Percentiles rank a stretch among this genome's conserved stretches.
Conservation (phyloP, 2,329 filamentous ascomycete genomes). For the Diaporthe sp. region DNA sequence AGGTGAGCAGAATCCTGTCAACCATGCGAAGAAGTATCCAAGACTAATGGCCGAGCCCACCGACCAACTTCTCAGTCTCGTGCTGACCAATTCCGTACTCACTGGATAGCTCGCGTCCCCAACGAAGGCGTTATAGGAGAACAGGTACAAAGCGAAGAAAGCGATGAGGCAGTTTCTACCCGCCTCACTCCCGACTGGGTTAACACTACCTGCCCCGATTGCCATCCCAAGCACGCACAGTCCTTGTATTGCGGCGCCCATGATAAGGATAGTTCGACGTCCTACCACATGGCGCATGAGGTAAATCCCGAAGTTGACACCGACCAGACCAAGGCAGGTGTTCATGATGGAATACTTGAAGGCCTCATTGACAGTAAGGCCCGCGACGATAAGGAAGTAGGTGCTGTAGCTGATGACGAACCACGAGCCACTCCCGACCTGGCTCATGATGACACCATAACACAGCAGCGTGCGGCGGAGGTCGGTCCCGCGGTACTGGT, state of each 20-base stretch:
- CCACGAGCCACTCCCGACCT: conserved; percentile 61
- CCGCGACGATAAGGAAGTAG: conserved; percentile 61
- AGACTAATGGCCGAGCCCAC: conserved; percentile 63
- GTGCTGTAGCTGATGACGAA: conserved; percentile 65
- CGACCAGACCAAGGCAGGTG: conserved; percentile 62
- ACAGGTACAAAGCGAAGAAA: conserved; percentile 52
- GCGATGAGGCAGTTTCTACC: conserved; percentile 53
- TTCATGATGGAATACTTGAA: conserved; percentile 66
- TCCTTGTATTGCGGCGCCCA: conserved; percentile 59
- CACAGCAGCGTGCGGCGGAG: conserved; percentile 64
- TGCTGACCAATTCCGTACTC: conserved; percentile 47
- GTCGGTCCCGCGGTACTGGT: conserved; percentile 59
- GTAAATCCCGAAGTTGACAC: conserved; percentile 63
- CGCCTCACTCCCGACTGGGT: conserved; percentile 42
- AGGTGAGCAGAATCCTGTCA: conserved; percentile 59
- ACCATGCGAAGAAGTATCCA: conserved; percentile 62
- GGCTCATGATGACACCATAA: conserved; percentile 61
- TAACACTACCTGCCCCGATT: conserved; percentile 46
- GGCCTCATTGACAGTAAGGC: conserved; percentile 55
- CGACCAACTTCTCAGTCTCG: conserved; percentile 59
- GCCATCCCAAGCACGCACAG: conserved; percentile 60
- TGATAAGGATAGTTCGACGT: conserved; percentile 61
- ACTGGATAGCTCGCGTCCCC: conserved; percentile 57
- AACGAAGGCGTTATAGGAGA: conserved; percentile 55
- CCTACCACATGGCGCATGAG: conserved; percentile 62